phyloP scores from a whole-genome alignment of 2,329 filamentous ascomycete genomes.

The Aspergillus sp. region DNA sequence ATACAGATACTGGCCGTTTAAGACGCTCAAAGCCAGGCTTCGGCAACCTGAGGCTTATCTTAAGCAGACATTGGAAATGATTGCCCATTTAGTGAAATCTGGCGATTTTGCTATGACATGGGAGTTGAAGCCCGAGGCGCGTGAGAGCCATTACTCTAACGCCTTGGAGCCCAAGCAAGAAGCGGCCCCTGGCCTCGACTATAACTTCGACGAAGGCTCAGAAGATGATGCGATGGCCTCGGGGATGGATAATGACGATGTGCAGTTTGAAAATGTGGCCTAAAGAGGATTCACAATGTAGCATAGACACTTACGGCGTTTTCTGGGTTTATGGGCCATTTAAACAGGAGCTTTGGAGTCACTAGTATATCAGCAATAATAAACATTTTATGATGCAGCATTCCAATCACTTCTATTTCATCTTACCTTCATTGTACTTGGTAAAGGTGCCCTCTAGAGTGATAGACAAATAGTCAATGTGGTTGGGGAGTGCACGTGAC shows the following conservation, averaged over 20 bases:
- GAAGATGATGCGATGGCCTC: conserved; percentile 48
- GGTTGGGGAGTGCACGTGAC: conserved; percentile 4
- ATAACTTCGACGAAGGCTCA: conserved; percentile 51
- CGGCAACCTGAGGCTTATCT: conserved; percentile 93
- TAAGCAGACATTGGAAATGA: conserved; percentile 76
- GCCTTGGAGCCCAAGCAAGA: conserved; percentile 50
- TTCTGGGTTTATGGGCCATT: conserved; percentile 14
- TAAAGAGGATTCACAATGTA: conserved; percentile 23
- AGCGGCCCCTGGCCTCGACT: conserved; percentile 47
- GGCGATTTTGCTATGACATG: conserved; percentile 85
- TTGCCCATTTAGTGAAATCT: conserved; percentile 78
- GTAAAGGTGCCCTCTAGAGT: too few relatives aligned
- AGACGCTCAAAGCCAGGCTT: conserved; percentile 72
- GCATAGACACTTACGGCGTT: conserved; percentile 28
- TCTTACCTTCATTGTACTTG: neutral
- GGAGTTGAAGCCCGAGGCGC: conserved; percentile 73
- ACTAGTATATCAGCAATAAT: neutral
- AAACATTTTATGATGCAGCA: neutral
- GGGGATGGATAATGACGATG: conserved; percentile 62
- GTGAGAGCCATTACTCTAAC: conserved; percentile 50
- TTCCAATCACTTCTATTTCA: neutral
- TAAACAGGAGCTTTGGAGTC: conserved; percentile 14
- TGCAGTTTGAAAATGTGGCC: conserved; percentile 79
- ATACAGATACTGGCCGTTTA: conserved; percentile 94
- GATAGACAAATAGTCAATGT: too few relatives aligned